These are phyloP conservation scores for Amanita inopinata DNA, from an alignment of 768 basidiomycete species.

Conservation along the genomic window DNA sequence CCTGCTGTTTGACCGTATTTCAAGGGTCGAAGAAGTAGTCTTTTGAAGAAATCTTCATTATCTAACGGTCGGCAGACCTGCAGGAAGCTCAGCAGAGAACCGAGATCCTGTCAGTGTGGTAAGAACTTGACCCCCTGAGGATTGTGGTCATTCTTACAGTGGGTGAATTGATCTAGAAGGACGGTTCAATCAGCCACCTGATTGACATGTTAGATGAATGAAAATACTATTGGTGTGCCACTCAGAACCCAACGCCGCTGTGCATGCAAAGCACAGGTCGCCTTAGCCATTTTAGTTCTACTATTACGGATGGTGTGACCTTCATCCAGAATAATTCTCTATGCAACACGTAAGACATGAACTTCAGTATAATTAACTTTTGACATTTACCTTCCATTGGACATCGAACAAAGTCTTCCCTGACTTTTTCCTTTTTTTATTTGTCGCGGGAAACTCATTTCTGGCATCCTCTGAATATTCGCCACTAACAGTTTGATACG, in stretches of 20 bases:
- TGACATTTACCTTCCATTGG: slow-evolving; percentile 63
- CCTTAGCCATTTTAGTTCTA: slow-evolving; percentile 74
- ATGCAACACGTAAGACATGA: neutral
- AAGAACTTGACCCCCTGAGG: neutral
- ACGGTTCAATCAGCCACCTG: slow-evolving; percentile 5
- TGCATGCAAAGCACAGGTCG: slow-evolving; percentile 51
- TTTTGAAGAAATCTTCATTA: slow-evolving; percentile 72
- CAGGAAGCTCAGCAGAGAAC: slow-evolving; percentile 78
- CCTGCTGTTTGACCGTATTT: slow-evolving; percentile 60
- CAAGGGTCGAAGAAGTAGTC: slow-evolving; percentile 69
- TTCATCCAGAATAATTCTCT: slow-evolving; percentile 82
- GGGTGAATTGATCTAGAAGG: slow-evolving; percentile 65
- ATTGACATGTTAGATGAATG: slow-evolving; percentile 1
- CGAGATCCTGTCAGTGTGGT: slow-evolving; percentile 55
- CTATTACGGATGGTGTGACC: slow-evolving; percentile 84
- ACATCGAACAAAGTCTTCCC: slow-evolving; percentile 54
- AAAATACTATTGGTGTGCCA: slow-evolving; percentile 83
- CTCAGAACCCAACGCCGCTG: slow-evolving; percentile 74
- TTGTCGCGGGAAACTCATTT: slow-evolving; percentile 21
- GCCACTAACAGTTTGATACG: slow-evolving; percentile 62
- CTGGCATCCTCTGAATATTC: slow-evolving; percentile 34
- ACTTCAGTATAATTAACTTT: neutral
- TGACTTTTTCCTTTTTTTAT: slow-evolving; percentile 54
- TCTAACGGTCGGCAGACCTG: slow-evolving; percentile 81
- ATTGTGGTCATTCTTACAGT: slow-evolving; percentile 28